Base-by-base conservation (phyloP, 768 basidiomycete genomes). In the Mycena kentingensis region DNA sequence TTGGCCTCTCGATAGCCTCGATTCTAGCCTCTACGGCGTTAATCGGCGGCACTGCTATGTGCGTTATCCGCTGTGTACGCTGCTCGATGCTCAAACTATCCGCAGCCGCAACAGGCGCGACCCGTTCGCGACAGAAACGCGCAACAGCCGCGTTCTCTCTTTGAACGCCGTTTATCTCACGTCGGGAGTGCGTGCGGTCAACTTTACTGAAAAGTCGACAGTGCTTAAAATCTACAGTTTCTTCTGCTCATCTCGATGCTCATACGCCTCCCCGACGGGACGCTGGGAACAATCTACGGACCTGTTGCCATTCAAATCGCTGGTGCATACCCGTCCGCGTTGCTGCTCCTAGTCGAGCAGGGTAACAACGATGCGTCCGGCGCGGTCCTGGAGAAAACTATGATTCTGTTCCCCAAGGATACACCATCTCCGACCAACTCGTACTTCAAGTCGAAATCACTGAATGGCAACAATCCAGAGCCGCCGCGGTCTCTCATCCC, bases 301-400 rank as follows among this genome's bases (percentile, higher is more conserved):
- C 53, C 53, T 2, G 22, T 54, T 5, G 34, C 48, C 18, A 27
- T 54, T 13, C 42, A 54, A 13, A 37, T 54, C 25, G 47, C 53
- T 12, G 53, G 48, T 35, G 44, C 44, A 13, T 53, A 53, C 37
- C 51, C 45, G 1, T 19, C 51, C 7, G 35, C 46, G 8, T 25
- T 53, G 11, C 16, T 53, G 13, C 45, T 53, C 16, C 52, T 53
- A 19, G 42, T 47, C 37, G 21, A 26, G 7, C 29, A 35, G 12
- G 41, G n/a, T 5, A 26, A n/a, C 24, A 12, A 5, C 5, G 41
- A 12, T 42, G 11, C 8, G 11, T 24, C 12, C 41, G n/a, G 7
- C 21, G 22, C 41, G 12, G 12, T 42, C 11, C 22, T 8, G 22
- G 41, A 42, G 26, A 42, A 42, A 18, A 37, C 18, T 7, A 18